These are phyloP conservation scores for Anisodus tanguticus DNA, from an alignment of 257 asterid species.

Conservation along the genomic window DNA sequence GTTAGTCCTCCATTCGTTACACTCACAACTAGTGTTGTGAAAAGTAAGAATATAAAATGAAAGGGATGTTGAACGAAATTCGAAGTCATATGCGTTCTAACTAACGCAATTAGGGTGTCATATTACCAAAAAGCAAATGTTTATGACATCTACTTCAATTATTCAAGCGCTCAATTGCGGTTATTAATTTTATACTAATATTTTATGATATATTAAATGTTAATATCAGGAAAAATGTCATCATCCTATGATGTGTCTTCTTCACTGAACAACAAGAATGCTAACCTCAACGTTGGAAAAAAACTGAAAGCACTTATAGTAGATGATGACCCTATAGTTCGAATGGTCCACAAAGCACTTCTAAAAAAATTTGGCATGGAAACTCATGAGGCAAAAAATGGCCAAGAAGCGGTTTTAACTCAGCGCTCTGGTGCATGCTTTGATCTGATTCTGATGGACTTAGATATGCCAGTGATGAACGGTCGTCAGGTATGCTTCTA, in stretches of 20 bases:
- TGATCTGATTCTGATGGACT: constrained; percentile 59
- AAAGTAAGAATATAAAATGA: no score
- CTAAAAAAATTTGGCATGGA: constrained; percentile 39
- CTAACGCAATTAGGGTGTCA: no score
- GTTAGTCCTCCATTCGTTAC: no score
- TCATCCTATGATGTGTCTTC: not conserved
- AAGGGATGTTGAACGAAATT: no score
- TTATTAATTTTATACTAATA: not conserved
- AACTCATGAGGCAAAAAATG: constrained; percentile 44
- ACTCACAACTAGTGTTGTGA: no score
- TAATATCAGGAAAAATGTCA: not conserved
- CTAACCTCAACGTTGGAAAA: not conserved
- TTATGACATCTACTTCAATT: not conserved
- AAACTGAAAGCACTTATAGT: constrained; percentile 50
- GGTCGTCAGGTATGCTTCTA: constrained; percentile 45
- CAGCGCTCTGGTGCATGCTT: constrained; percentile 41
- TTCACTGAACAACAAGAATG: constrained; percentile 20
- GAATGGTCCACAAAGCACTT: constrained; percentile 40
- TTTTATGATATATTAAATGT: not conserved
- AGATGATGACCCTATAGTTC: constrained; percentile 48
- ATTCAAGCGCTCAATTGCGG: not conserved
- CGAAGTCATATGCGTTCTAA: no score
- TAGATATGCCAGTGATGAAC: constrained; percentile 62
- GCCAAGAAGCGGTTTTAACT: constrained; percentile 54
- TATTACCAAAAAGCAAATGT: constrained; percentile 18